phyloP scores from a whole-genome alignment of 768 basidiomycete genomes.

The Xerocomellus intermedius region DNA sequence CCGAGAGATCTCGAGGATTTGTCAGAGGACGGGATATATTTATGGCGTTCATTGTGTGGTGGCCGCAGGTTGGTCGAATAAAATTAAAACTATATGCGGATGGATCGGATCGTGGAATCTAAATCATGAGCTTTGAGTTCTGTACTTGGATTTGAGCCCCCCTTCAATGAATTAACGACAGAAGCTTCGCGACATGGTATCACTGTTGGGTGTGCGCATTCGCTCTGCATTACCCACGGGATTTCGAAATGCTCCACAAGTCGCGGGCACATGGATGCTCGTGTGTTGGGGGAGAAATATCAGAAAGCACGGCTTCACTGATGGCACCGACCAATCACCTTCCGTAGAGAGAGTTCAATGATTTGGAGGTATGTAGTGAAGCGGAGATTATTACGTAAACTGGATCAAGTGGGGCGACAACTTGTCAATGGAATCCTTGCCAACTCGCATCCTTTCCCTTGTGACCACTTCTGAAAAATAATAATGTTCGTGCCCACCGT shows the following conservation, averaged over 20 bases:
- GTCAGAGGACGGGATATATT: not conserved
- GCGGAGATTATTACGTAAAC: not conserved
- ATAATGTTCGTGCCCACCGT: slow-evolving; percentile 42
- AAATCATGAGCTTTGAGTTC: not conserved
- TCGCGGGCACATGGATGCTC: no score
- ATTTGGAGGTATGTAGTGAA: no score
- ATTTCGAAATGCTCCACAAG: not conserved
- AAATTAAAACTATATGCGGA: no score
- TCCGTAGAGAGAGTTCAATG: not conserved
- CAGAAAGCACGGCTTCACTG: not conserved
- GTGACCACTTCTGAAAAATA: not conserved
- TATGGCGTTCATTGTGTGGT: not conserved
- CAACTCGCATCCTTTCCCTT: not conserved
- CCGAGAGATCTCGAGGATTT: not conserved
- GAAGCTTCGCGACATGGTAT: not conserved
- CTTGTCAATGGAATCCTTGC: not conserved
- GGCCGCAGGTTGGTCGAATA: not conserved
- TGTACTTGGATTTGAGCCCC: not conserved
- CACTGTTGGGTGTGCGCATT: not conserved
- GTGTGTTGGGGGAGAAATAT: no score
- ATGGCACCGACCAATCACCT: not conserved
- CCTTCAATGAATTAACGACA: not conserved
- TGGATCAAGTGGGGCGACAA: no score
- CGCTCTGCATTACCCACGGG: not conserved
- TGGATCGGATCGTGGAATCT: not conserved